phyloP scores from a whole-genome alignment of 78 protist genomes.

The Tieghemostelium lacteum region DNA sequence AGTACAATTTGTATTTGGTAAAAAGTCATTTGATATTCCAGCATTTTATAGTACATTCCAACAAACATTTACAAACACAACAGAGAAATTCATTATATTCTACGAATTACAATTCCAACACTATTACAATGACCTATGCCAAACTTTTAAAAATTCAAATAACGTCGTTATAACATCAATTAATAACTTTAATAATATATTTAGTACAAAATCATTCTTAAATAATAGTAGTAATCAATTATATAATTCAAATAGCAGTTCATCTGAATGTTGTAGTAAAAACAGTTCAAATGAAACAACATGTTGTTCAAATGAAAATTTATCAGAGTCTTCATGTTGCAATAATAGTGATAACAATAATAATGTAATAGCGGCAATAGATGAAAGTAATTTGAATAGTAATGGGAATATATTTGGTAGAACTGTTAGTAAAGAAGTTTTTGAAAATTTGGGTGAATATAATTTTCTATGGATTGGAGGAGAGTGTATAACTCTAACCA shows the following conservation, averaged over 20 bases:
- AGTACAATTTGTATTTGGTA: constrained; percentile 78
- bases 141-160: neutral
- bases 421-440: neutral
- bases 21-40: neutral
- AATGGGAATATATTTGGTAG: constrained; percentile 23
- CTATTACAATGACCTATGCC: neutral
- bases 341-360: constrained; percentile 22
- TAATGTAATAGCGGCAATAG: neutral
- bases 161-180: neutral
- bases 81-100: constrained; percentile 23
- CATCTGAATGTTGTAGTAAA: too few relatives aligned
- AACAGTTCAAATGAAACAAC: neutral
- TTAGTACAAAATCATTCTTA: constrained; percentile 7
- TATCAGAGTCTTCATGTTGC: neutral
- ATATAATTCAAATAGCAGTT: too few relatives aligned
- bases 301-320: neutral
- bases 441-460: too few relatives aligned
- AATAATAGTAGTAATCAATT: constrained; percentile 7
- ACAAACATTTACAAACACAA: neutral
- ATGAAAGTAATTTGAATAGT: neutral
- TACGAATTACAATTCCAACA: constrained; percentile 2
- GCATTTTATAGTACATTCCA: neutral
- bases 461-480: constrained; percentile 65
- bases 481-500: constrained; percentile 56
- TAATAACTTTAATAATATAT: constrained; percentile 28